A percentile compares a stretch with the other conserved stretches of the same genome.
phyloP scores from a whole-genome alignment of 495 filamentous ascomycete species.

The Tuber brumale region DNA sequence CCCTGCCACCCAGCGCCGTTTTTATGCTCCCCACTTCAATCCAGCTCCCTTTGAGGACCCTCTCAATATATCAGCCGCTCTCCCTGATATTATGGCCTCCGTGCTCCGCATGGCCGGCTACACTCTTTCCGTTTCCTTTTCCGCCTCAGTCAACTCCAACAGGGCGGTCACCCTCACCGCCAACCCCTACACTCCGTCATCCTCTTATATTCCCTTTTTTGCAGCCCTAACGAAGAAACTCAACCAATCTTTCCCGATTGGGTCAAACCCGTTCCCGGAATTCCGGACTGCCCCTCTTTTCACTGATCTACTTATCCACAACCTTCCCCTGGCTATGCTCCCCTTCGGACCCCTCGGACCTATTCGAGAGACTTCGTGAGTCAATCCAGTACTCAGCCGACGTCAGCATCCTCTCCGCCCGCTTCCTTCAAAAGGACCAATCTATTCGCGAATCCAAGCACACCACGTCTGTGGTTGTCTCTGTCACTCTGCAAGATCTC shows the following conservation, averaged over 20 bases:
- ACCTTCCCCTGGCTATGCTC: background rate
- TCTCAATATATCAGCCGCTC: no score
- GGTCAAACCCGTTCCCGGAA: background rate
- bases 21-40: no score
- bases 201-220: background rate
- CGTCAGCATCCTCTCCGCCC: background rate
- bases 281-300: background rate
- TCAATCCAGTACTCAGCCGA: background rate
- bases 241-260: background rate
- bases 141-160: background rate
- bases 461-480: background rate
- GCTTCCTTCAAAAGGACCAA: background rate
- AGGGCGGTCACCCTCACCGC: background rate
- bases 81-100: no score
- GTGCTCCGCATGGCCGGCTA: background rate
- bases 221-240: background rate
- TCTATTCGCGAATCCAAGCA: background rate
- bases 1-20: no score
- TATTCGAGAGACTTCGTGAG: background rate
- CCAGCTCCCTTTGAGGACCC: no score
- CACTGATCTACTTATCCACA: background rate
- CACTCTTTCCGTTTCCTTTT: background rate
- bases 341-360: no score
- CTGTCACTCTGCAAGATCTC: background rate
- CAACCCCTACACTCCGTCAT: background rate